A percentile compares a stretch with the other conserved stretches of the same genome.
phyloP scores from a whole-genome alignment of 768 basidiomycete genomes.

The Pleurotus tuber-regium region DNA sequence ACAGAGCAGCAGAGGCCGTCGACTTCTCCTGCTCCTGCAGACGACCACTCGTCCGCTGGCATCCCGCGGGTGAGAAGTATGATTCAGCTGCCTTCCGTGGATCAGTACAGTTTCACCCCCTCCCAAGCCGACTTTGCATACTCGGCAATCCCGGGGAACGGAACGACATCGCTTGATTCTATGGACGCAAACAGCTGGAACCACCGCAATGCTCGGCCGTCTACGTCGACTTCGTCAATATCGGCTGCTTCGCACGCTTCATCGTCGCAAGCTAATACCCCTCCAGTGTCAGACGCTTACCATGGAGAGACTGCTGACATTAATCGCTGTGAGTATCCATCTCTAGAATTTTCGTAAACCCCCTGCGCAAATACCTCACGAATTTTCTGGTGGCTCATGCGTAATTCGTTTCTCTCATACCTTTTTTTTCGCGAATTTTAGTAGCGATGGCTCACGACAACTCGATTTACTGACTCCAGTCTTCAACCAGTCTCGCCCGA shows the following conservation, averaged over 20 bases:
- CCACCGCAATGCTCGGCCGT: constrained; percentile 61
- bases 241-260: constrained; percentile 75
- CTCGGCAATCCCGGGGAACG: constrained; percentile 55
- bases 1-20: constrained; percentile 62
- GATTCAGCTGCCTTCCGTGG: constrained; percentile 76
- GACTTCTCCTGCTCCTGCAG: constrained; percentile 68
- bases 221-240: constrained; percentile 74
- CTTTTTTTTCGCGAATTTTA: constrained; percentile 4
- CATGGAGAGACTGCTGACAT: constrained; percentile 69
- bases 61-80: constrained; percentile 81
- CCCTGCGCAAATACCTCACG: too few species aligned
- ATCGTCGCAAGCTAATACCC: constrained; percentile 80
- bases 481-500: constrained; percentile 71
- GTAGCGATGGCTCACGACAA: constrained; percentile 30
- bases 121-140: constrained; percentile 81
- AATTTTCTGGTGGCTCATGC: not conserved
- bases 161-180: constrained; percentile 40
- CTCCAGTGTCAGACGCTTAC: constrained; percentile 68
- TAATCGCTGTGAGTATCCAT: constrained; percentile 70
- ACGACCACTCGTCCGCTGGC: constrained; percentile 42
- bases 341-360: too few species aligned
- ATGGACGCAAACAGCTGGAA: constrained; percentile 49
- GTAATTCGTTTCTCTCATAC: constrained; percentile 7
- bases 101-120: constrained; percentile 63
- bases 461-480: constrained; percentile 45